Conservation (phyloP, 306 rosid species). For the Vigna nakashimae region DNA sequence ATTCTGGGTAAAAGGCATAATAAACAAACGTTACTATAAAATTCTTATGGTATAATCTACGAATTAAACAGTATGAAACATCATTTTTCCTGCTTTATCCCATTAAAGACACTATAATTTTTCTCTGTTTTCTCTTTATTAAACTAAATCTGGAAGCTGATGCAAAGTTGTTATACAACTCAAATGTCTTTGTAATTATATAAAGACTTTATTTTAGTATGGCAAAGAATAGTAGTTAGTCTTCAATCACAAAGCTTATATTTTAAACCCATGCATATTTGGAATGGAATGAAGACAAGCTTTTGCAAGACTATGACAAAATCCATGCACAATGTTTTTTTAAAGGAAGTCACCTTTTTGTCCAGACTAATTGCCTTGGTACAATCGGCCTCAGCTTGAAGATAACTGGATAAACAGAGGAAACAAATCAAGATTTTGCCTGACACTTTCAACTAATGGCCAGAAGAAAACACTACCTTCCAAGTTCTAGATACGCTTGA, state of each 20-base stretch:
- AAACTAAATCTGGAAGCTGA: not conserved
- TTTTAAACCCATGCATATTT: not conserved
- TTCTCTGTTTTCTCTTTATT: not conserved
- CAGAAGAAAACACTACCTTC: slow-evolving; percentile 61
- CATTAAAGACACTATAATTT: slow-evolving; percentile 11
- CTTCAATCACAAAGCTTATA: slow-evolving; percentile 12
- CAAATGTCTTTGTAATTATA: slow-evolving; percentile 8
- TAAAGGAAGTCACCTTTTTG: slow-evolving; percentile 70
- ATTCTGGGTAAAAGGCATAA: slow-evolving; percentile 63
- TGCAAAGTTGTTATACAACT: slow-evolving; percentile 1
- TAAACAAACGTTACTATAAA: slow-evolving; percentile 3
- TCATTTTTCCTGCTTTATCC: slow-evolving; percentile 2
- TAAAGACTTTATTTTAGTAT: not conserved
- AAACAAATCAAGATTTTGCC: slow-evolving; percentile 46
- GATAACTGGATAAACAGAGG: slow-evolving; percentile 58
- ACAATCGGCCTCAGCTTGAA: slow-evolving; percentile 91
- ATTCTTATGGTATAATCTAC: not conserved
- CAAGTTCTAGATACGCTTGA: slow-evolving; percentile 83
- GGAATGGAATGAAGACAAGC: slow-evolving; percentile 27
- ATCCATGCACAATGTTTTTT: slow-evolving; percentile 10
- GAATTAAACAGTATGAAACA: not conserved
- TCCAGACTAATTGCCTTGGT: slow-evolving; percentile 81
- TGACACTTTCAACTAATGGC: slow-evolving; percentile 30
- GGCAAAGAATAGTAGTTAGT: not conserved
- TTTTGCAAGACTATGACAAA: slow-evolving; percentile 20